Evolutionary conservation across 257 asterid genomes (phyloP), one percentile per base, ranked within the genome.

Genomic region (Capsicum rhomboideum): DNA sequence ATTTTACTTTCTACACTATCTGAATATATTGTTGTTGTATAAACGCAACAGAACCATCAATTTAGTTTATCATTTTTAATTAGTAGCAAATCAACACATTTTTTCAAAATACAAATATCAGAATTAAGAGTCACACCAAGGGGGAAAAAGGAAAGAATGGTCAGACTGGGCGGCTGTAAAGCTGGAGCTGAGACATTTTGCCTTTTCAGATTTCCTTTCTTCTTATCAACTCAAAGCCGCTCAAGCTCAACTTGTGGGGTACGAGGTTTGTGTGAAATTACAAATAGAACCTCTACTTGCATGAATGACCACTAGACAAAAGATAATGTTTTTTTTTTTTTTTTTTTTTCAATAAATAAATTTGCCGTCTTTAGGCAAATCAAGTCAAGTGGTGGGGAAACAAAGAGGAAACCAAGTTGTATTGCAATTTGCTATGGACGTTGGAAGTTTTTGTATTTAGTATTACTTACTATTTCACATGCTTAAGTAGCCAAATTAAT

Each of bases 141-240:
- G 11, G 67, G 20, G 37, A 44, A 66, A 67, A 34, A 28, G 67
- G 31, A 61, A 28, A 42, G 17, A 71, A 78, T n/a, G 88, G 90
- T 88, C 90, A 85, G 85, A 83, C 20, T 37, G 82, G 90, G 90
- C 88, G 90, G 88, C 88, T 83, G 58, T 80, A 56, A 80, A 64
- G 79, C 87, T 72, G 87, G 84, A 58, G 79, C 42, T 16, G 81
- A 81, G 85, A 64, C 84, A 55, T 14, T 66, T 28, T 16, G 34
- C 80, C 67, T 21, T 63, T 71, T 50, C 31, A 42, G 34, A 56
- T 44, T 71, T 42, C 29, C 10, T 14, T 13, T 44, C 37, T 20
- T 52, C 84, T 87, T 87, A 78, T 84, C 84, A 84, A 40, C 58
- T 46, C 40, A 74, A 44, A 23, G 61, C 63, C 61, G 55, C 77